Evolutionary conservation across 2,329 filamentous ascomycete genomes (phyloP).

Genomic region (Aspergillus proliferans): DNA sequence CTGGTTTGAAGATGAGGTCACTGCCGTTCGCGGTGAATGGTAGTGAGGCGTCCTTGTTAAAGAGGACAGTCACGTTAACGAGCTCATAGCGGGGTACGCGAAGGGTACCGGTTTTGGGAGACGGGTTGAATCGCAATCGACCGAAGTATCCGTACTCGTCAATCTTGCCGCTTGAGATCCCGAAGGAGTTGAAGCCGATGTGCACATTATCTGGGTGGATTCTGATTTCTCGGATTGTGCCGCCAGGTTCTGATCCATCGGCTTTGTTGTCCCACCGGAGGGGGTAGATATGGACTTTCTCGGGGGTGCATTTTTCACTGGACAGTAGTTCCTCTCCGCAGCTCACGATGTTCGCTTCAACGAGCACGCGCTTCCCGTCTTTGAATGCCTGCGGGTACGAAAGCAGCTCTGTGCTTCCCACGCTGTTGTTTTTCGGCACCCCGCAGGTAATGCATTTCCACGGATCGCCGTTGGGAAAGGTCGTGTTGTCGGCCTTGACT

Average conservation of each 20-base stretch:
- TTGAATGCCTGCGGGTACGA: conserved; percentile 43
- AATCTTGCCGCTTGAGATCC: conserved; percentile 13
- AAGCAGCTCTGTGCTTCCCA: conserved; percentile 10
- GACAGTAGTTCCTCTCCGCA: conserved; percentile 29
- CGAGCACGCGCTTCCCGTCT: conserved; percentile 33
- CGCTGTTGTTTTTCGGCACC: conserved; percentile 28
- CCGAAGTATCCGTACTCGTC: conserved; percentile 30
- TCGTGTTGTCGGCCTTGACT: conserved; percentile 37
- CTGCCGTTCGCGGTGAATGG: conserved; percentile 19
- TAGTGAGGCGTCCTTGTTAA: conserved; percentile 13
- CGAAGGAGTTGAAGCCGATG: conserved; percentile 39
- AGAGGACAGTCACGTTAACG: conserved; percentile 32
- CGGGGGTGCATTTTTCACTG: conserved; percentile 33
- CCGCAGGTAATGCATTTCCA: conserved; percentile 48
- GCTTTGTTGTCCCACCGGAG: conserved; percentile 31
- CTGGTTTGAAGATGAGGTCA: conserved; percentile 23
- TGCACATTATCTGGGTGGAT: conserved; percentile 43
- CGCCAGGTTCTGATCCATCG: conserved; percentile 28
- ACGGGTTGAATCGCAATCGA: conserved; percentile 37
- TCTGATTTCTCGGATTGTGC: conserved; percentile 37
- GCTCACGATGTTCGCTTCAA: conserved; percentile 26
- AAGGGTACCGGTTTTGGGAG: conserved; percentile 24
- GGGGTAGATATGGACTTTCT: conserved; percentile 36
- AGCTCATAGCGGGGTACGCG: conserved; percentile 36
- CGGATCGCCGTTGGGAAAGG: conserved; percentile 39